Evolutionary conservation across 1,139 yeast species (phyloP).

Genomic region (Candida sp.): DNA sequence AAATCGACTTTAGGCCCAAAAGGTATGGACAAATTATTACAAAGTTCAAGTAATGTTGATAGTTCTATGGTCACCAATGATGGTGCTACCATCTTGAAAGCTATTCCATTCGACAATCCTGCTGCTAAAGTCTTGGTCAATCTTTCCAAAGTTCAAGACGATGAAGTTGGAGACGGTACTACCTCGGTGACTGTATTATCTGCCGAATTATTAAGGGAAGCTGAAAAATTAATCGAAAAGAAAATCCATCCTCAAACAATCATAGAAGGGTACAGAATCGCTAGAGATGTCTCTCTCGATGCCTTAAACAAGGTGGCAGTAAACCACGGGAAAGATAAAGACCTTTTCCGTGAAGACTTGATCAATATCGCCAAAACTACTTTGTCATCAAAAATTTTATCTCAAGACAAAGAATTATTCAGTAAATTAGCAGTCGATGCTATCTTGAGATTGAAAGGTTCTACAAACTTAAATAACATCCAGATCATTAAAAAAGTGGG

Average conservation of each 20-base stretch:
- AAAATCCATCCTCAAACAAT: constrained; percentile 98
- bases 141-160: constrained; percentile 96
- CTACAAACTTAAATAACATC: constrained; percentile 92
- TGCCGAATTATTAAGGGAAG: constrained; percentile 91
- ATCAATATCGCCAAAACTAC: constrained; percentile 91
- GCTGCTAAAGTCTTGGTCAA: constrained; percentile 98
- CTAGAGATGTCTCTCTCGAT: constrained; percentile 75
- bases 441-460: constrained; percentile 84
- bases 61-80: constrained; percentile 87
- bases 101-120: constrained; percentile 95
- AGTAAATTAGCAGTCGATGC: constrained; percentile 94
- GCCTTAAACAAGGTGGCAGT: constrained; percentile 78
- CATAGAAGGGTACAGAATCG: constrained; percentile 92
- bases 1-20: constrained; percentile 97
- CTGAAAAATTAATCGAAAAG: constrained; percentile 88
- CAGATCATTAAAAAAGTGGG: constrained; percentile 94
- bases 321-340: constrained; percentile 64
- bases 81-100: constrained; percentile 94
- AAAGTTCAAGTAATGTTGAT: constrained; percentile 75
- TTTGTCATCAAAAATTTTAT: constrained; percentile 83
- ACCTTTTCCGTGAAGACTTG: constrained; percentile 71
- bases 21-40: constrained; percentile 96
- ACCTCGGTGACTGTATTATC: constrained; percentile 96
- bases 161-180: constrained; percentile 99
- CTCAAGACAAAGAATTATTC: constrained; percentile 93